phyloP scores from a whole-genome alignment of 345 rosid species.

The Brassica juncea region DNA sequence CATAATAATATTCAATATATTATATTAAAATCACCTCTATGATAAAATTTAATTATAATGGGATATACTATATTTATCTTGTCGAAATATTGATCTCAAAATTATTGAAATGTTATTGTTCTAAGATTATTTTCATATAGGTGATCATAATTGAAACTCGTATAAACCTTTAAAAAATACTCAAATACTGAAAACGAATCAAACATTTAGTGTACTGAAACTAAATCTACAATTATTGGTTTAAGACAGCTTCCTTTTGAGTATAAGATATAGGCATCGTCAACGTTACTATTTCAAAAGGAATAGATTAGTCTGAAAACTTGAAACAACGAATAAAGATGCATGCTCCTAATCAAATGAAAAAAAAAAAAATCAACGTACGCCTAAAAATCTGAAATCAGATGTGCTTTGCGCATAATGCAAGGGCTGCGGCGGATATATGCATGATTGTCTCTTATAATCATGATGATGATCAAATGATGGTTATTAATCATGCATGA shows the following conservation, averaged over 20 bases:
- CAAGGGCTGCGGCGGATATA: background rate
- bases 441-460: background rate
- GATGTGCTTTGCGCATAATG: background rate
- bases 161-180: background rate
- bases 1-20: background rate
- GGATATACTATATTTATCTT: background rate
- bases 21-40: background rate
- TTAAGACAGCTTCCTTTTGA: background rate
- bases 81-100: background rate
- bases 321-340: background rate
- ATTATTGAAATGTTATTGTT: background rate
- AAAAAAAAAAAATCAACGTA: background rate
- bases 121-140: background rate
- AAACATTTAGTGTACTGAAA: background rate
- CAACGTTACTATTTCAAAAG: background rate
- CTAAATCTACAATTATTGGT: background rate
- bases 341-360: background rate
- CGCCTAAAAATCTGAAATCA: background rate
- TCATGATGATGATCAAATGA: constrained; percentile 33
- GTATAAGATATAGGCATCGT: background rate
- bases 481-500: background rate
- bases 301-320: background rate
- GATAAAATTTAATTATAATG: background rate
- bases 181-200: background rate
- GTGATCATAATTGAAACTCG: constrained; percentile 4